Evolutionary conservation across 2,329 filamentous ascomycete species (phyloP).

Genomic region (Xylaria arbuscula): DNA sequence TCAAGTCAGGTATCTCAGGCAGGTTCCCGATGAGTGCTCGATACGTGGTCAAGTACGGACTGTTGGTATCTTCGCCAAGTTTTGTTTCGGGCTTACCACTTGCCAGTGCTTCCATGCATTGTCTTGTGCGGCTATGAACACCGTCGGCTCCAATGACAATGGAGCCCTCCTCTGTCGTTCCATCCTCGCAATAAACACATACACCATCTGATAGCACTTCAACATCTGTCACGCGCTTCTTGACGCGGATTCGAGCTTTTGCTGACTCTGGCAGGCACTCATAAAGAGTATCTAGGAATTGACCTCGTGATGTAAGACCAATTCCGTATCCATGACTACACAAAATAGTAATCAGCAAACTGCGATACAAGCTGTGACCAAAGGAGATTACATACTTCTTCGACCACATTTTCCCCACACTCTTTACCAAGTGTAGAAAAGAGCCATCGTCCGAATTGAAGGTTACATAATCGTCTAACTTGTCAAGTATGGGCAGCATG

Average conservation of each 20-base stretch:
- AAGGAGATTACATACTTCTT: slow-evolving; percentile 30
- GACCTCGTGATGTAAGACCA: slow-evolving; percentile 37
- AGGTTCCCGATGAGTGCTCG: slow-evolving; percentile 36
- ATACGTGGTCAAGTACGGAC: slow-evolving; percentile 43
- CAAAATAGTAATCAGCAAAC: background rate
- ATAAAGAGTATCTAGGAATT: slow-evolving; percentile 41
- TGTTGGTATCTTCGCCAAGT: slow-evolving; percentile 16
- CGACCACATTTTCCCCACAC: slow-evolving; percentile 2
- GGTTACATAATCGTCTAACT: slow-evolving; percentile 17
- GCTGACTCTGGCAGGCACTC: slow-evolving; percentile 36
- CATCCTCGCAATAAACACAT: slow-evolving; percentile 50
- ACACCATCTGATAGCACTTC: slow-evolving; percentile 42
- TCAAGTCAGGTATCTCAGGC: slow-evolving; percentile 25
- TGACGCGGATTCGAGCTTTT: slow-evolving; percentile 37
- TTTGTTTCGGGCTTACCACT: slow-evolving; percentile 26
- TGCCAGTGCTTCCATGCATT: slow-evolving; percentile 47
- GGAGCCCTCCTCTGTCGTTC: slow-evolving; percentile 50
- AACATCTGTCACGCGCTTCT: slow-evolving; percentile 46
- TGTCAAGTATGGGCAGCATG: slow-evolving; percentile 25
- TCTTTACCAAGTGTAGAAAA: slow-evolving; percentile 10
- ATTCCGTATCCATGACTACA: slow-evolving; percentile 42
- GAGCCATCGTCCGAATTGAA: slow-evolving; percentile 36
- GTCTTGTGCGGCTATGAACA: slow-evolving; percentile 40
- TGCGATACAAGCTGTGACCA: background rate
- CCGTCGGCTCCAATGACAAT: slow-evolving; percentile 14